phyloP scores from a whole-genome alignment of 805 yeast species.

The Huiozyma sinensis region DNA sequence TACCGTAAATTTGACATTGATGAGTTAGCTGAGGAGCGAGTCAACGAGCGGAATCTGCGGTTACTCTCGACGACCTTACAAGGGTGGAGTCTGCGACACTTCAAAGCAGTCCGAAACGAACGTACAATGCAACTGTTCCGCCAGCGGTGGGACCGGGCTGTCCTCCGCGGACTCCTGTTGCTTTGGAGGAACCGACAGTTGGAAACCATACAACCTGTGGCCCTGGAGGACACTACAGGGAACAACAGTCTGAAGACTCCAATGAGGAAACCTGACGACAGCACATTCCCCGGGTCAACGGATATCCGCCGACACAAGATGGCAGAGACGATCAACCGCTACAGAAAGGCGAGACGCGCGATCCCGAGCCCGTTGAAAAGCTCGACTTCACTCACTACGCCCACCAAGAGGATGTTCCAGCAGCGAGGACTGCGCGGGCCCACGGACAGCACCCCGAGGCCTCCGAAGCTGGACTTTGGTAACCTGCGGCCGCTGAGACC shows the following conservation, averaged over 20 bases:
- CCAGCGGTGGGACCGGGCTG: constrained; percentile 33
- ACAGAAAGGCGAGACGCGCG: constrained; percentile 25
- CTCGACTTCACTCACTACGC: neutral
- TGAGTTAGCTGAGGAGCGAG: constrained; percentile 8
- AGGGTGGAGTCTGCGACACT: constrained; percentile 26
- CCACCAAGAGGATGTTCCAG: no score
- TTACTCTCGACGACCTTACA: constrained; percentile 20
- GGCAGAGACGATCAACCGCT: constrained; percentile 29
- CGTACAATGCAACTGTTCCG: constrained; percentile 26
- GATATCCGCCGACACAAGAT: constrained; percentile 26
- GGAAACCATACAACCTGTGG: neutral
- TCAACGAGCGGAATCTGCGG: constrained; percentile 17
- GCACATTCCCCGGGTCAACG: constrained; percentile 31
- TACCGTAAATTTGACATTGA: constrained; percentile 9
- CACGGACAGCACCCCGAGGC: no score
- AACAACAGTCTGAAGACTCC: neutral
- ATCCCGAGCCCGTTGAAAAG: neutral
- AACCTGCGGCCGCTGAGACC: neutral
- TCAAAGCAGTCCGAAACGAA: constrained; percentile 28
- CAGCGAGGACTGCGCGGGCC: no score
- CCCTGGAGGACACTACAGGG: neutral
- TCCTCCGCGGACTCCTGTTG: constrained; percentile 26
- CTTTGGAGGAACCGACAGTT: constrained; percentile 22
- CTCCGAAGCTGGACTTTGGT: neutral
- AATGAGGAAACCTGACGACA: neutral